Evolutionary conservation across 805 yeast species (phyloP), one percentile per base, ranked within the genome.

Genomic region (Yarrowia alimentaria): DNA sequence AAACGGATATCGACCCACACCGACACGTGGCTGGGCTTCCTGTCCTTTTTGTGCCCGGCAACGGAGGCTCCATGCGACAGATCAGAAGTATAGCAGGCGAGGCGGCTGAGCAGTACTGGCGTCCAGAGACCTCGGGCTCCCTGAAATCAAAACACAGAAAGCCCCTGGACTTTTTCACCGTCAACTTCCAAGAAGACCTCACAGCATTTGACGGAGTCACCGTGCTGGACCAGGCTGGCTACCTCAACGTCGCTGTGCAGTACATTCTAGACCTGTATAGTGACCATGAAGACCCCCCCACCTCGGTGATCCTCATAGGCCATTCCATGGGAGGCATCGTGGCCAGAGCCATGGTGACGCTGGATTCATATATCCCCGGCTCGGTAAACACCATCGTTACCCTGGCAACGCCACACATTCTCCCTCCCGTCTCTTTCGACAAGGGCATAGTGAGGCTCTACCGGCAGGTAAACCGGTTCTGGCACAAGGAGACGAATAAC

Each of bases 261-360:
- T 89, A 82, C 62, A 88, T 90, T 14, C 65, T 90, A 13, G 75
- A 79, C 3, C 66, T 90, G 5, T 90, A 90, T 57, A 3, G 56
- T 51, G 10, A 13, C 14, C 26, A 22, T 19, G 21, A 14, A 42
- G n/a, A 24, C 32, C 32, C 24, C 8, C 90, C 90, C 0, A 64
- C 64, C 21, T 85, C 96, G 0, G 93, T 90, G 2, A 76, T 90
- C 1, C 62, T 90, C 0, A 56, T 90, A 2, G 96, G 88, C 6
- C 98, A 90, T 68, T 89, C 96, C 1, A 90, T 90, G 98, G 98
- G 98, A 30, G 97, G 98, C 3, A 78, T 90, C 12, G 96, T 90
- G 0, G 83, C 95, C 5, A 72, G 96, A 53, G 81, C 86, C 0
- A 78, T 89, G 80, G 73, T 85, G 7, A 79, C 91, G 0, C 64